Percentiles rank a stretch among this genome's conserved stretches.
phyloP scores from a whole-genome alignment of 768 basidiomycete genomes.

The Mycena kentingensis region DNA sequence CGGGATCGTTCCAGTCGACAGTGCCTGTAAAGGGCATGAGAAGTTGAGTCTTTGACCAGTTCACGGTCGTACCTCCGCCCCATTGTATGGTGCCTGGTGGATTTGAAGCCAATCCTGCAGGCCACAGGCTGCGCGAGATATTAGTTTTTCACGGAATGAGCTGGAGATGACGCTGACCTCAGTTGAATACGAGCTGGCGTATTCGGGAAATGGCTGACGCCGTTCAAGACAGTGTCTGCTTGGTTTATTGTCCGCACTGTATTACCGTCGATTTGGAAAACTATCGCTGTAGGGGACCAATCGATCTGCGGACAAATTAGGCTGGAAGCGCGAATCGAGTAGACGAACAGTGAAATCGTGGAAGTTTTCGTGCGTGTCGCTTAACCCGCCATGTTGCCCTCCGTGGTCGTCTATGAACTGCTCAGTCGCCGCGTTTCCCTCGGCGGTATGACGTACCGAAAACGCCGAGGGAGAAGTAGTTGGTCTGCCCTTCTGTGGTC shows the following conservation, averaged over 20 bases:
- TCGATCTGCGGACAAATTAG: constrained; percentile 53
- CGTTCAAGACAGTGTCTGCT: constrained; percentile 54
- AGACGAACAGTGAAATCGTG: constrained; percentile 70
- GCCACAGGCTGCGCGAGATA: constrained; percentile 59
- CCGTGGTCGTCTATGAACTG: constrained; percentile 44
- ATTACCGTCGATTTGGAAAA: constrained; percentile 69
- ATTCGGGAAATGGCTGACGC: constrained; percentile 64
- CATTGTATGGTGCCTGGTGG: constrained; percentile 73
- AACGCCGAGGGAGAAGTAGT: constrained; percentile 75
- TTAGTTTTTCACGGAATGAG: no score
- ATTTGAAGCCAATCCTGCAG: constrained; percentile 63
- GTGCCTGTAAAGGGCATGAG: constrained; percentile 38
- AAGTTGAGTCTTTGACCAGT: background rate
- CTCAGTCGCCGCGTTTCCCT: background rate
- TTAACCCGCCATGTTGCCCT: constrained; percentile 44
- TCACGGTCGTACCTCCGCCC: constrained; percentile 10
- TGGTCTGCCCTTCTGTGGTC: constrained; percentile 72
- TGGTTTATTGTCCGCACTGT: constrained; percentile 67
- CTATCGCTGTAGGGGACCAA: constrained; percentile 70
- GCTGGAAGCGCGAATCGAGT: background rate
- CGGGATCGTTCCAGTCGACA: constrained; percentile 79
- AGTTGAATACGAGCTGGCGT: constrained; percentile 82
- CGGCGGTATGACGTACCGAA: constrained; percentile 33
- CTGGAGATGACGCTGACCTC: constrained; percentile 46
- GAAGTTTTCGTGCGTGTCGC: constrained; percentile 68